These are phyloP conservation scores for Scorias spongiosa DNA, from an alignment of 2,329 filamentous ascomycete species.

Conservation along the genomic window DNA sequence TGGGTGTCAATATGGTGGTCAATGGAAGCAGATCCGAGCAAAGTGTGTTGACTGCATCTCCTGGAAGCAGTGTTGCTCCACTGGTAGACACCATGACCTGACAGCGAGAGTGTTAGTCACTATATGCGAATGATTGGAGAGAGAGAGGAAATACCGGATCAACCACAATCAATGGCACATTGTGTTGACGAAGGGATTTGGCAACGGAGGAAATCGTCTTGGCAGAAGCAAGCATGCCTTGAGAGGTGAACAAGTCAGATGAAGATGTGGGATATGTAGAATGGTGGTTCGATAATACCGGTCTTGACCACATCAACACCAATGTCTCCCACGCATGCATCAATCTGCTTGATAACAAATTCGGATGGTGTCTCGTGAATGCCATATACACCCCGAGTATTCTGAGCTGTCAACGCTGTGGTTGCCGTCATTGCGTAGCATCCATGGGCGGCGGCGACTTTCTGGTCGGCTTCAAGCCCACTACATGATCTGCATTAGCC, in stretches of 20 bases:
- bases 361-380: slow-evolving; percentile 65
- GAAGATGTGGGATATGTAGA: not conserved
- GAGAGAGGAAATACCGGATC: slow-evolving; percentile 48
- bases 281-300: slow-evolving; percentile 37
- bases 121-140: not conserved
- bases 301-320: slow-evolving; percentile 84
- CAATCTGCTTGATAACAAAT: slow-evolving; percentile 75
- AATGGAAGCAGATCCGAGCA: slow-evolving; percentile 45
- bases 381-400: slow-evolving; percentile 68
- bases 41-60: slow-evolving; percentile 47
- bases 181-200: slow-evolving; percentile 43
- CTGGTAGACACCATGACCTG: slow-evolving; percentile 87
- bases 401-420: slow-evolving; percentile 89
- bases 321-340: slow-evolving; percentile 70
- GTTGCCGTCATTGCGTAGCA: slow-evolving; percentile 96
- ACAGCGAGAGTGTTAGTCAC: slow-evolving; percentile 1
- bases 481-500: slow-evolving; percentile 31
- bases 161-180: slow-evolving; percentile 46
- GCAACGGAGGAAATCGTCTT: slow-evolving; percentile 56
- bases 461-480: slow-evolving; percentile 89
- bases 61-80: slow-evolving; percentile 53
- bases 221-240: slow-evolving; percentile 69
- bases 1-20: slow-evolving; percentile 59
- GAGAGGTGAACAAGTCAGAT: not conserved
- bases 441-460: slow-evolving; percentile 79